phyloP scores from a whole-genome alignment of 2,329 filamentous ascomycete genomes.

The Aspergillus thermomutatus region DNA sequence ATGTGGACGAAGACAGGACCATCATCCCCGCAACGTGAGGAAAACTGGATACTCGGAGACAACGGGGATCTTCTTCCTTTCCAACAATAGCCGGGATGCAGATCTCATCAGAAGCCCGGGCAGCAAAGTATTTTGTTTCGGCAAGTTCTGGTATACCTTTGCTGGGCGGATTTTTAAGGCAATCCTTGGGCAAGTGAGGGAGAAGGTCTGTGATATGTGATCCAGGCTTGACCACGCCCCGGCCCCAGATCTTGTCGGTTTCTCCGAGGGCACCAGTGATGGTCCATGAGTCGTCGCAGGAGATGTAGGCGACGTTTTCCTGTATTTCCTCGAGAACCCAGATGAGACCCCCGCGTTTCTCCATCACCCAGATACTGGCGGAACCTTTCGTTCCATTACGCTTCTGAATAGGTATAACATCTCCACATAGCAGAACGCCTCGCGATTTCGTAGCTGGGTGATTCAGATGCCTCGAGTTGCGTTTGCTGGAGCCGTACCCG shows the following conservation, averaged over 20 bases:
- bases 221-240: constrained; percentile 62
- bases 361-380: constrained; percentile 97
- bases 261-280: constrained; percentile 70
- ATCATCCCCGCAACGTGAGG: constrained; percentile 97
- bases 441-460: constrained; percentile 74
- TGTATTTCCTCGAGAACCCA: constrained; percentile 98
- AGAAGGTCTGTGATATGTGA: constrained; percentile 75
- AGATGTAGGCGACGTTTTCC: constrained; percentile 79
- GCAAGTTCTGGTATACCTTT: constrained; percentile 75
- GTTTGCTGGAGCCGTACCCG: constrained; percentile 49
- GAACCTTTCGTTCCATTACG: constrained; percentile 88
- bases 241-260: constrained; percentile 82
- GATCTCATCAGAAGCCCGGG: constrained; percentile 69
- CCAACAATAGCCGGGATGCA: constrained; percentile 83
- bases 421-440: constrained; percentile 88
- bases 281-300: constrained; percentile 72
- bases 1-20: constrained; percentile 73
- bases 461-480: constrained; percentile 56
- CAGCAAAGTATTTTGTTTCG: constrained; percentile 77
- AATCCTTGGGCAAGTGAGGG: constrained; percentile 72
- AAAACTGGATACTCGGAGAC: constrained; percentile 85
- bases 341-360: constrained; percentile 88
- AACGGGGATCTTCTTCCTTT: constrained; percentile 64
- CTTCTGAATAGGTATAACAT: constrained; percentile 98
- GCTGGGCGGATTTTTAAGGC: constrained; percentile 63